phyloP scores from a whole-genome alignment of 257 asterid genomes.

The Echites panduratus region DNA sequence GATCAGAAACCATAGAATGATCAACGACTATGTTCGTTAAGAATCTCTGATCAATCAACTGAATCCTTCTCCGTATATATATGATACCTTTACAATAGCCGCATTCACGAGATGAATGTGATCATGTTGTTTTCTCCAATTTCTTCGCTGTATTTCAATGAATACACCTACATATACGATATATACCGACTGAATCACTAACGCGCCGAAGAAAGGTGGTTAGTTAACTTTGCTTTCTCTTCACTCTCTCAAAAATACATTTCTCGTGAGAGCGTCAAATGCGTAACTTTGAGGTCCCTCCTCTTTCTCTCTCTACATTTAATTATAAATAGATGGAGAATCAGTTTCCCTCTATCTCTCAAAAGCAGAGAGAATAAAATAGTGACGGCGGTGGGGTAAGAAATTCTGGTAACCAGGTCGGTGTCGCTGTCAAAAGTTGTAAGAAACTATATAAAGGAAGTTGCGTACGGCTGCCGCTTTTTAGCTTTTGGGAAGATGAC shows the following conservation, averaged over 20 bases:
- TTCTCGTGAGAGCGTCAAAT: slow-evolving; percentile 50
- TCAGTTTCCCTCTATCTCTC: slow-evolving; percentile 6
- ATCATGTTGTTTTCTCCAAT: slow-evolving; percentile 16
- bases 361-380: neutral
- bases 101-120: slow-evolving; percentile 21
- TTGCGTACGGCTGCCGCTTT: slow-evolving; percentile 21
- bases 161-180: neutral
- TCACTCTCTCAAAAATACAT: slow-evolving; percentile 36
- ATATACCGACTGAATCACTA: neutral
- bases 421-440: slow-evolving; percentile 15
- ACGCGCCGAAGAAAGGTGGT: slow-evolving; percentile 8
- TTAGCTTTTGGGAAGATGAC: neutral
- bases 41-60: neutral
- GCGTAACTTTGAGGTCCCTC: slow-evolving; percentile 25
- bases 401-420: slow-evolving; percentile 6
- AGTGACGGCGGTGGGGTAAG: slow-evolving; percentile 12
- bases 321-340: neutral
- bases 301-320: slow-evolving; percentile 6
- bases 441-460: neutral
- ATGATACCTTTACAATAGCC: slow-evolving; percentile 18
- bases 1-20: neutral
- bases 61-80: neutral
- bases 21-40: neutral
- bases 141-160: slow-evolving; percentile 7
- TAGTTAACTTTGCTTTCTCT: slow-evolving; percentile 34